Conservation (phyloP, 805 yeast species). For the Yamadazyma sp. region DNA sequence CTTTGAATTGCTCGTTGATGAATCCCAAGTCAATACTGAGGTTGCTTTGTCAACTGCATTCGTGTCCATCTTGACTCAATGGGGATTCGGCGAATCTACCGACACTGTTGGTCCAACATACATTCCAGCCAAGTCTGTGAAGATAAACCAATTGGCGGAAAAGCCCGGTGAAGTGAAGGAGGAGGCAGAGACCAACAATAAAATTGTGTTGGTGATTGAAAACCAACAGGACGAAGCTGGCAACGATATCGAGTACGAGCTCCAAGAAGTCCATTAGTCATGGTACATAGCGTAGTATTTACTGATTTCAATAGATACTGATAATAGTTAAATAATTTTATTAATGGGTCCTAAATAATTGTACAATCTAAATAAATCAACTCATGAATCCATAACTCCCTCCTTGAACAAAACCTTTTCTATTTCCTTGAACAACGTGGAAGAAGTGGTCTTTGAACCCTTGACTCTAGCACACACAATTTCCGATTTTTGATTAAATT, state of each 20-base stretch:
- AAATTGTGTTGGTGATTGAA: slow-evolving; percentile 26
- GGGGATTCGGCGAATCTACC: slow-evolving; percentile 58
- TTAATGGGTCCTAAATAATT: not conserved
- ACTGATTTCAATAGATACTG: not conserved
- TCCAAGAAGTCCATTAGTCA: slow-evolving; percentile 6
- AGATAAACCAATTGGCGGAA: too few species aligned
- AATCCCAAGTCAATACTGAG: slow-evolving; percentile 45
- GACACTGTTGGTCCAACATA: slow-evolving; percentile 55
- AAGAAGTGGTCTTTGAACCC: slow-evolving; percentile 65
- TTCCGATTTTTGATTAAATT: slow-evolving; percentile 45
- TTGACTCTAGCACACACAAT: slow-evolving; percentile 59
- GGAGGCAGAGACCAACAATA: not conserved
- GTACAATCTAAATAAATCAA: not conserved
- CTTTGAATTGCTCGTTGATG: slow-evolving; percentile 56
- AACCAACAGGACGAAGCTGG: slow-evolving; percentile 9
- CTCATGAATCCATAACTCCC: slow-evolving; percentile 47
- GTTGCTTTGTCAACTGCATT: slow-evolving; percentile 61
- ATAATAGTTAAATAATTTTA: slow-evolving; percentile 2
- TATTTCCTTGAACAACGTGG: slow-evolving; percentile 59
- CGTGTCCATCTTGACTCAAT: slow-evolving; percentile 63
- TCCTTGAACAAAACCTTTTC: slow-evolving; percentile 65
- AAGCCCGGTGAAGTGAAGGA: not conserved
- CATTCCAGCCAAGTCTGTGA: too few species aligned
- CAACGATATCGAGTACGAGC: slow-evolving; percentile 7
- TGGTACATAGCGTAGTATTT: not conserved